Evolutionary conservation across 2,329 filamentous ascomycete genomes (phyloP).

Genomic region (Aotearoamyces nothofagi): DNA sequence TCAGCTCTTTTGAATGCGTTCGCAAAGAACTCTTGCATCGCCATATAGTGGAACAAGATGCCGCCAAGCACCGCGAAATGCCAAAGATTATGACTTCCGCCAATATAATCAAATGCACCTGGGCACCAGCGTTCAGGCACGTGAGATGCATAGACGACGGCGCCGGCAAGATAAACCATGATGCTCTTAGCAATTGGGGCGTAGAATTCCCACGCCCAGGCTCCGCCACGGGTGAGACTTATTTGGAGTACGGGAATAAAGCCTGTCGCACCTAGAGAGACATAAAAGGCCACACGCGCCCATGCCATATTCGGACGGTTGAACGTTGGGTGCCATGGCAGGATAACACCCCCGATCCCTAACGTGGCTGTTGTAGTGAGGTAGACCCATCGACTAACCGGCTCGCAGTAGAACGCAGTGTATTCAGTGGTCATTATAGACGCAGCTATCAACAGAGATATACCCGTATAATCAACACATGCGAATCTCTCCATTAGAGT

Average conservation of each 20-base stretch:
- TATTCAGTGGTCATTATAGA: constrained; percentile 98
- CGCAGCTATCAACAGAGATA: constrained; percentile 84
- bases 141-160: constrained; percentile 79
- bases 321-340: constrained; percentile 94
- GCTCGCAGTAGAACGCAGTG: constrained; percentile 97
- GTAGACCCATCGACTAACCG: constrained; percentile 71
- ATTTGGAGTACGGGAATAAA: constrained; percentile 83
- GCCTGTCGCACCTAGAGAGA: constrained; percentile 73
- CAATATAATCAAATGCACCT: constrained; percentile 87
- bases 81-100: constrained; percentile 95
- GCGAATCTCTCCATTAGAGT: constrained; percentile 86
- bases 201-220: constrained; percentile 82
- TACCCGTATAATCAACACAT: constrained; percentile 96
- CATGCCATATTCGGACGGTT: constrained; percentile 88
- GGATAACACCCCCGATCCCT: constrained; percentile 72
- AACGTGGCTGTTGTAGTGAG: constrained; percentile 69
- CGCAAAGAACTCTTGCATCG: constrained; percentile 91
- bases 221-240: constrained; percentile 57
- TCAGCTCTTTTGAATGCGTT: constrained; percentile 54
- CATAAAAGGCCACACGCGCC: constrained; percentile 83
- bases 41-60: constrained; percentile 92
- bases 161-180: constrained; percentile 71
- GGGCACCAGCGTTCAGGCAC: constrained; percentile 87
- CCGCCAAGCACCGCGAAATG: constrained; percentile 87
- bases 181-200: constrained; percentile 74